Percentiles rank a stretch among this genome's conserved stretches.
Evolutionary conservation across 2,329 filamentous ascomycete genomes (phyloP).

Genomic region (Neobulgaria alba): DNA sequence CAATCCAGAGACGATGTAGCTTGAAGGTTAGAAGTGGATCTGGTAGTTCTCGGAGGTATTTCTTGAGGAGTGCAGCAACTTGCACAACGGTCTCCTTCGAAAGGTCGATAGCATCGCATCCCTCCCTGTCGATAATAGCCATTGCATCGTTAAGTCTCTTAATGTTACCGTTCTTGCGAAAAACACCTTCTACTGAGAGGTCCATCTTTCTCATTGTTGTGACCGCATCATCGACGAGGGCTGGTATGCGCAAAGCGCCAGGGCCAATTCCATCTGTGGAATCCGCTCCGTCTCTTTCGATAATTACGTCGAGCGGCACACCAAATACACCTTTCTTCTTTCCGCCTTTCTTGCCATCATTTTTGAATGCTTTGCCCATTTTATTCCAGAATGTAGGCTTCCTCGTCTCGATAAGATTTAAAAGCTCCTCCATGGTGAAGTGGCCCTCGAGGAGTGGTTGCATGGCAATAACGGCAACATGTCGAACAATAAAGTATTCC

Average conservation of each 20-base stretch:
- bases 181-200: constrained; percentile 95
- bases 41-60: constrained; percentile 87
- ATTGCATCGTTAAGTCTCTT: constrained; percentile 82
- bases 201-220: constrained; percentile 98
- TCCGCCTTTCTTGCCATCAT: constrained; percentile 63
- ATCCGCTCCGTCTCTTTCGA: constrained; percentile 90
- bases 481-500: constrained; percentile 95
- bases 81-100: constrained; percentile 87
- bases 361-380: constrained; percentile 92
- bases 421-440: constrained; percentile 87
- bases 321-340: constrained; percentile 96
- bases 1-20: constrained; percentile 82
- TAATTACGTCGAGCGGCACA: constrained; percentile 76
- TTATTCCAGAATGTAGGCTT: constrained; percentile 98
- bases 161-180: constrained; percentile 98
- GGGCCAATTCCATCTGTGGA: constrained; percentile 97
- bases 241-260: constrained; percentile 80
- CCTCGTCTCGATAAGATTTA: constrained; percentile 85
- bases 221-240: constrained; percentile 90
- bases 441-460: constrained; percentile 82
- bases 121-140: constrained; percentile 77
- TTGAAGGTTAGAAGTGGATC: constrained; percentile 94
- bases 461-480: constrained; percentile 91
- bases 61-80: constrained; percentile 86
- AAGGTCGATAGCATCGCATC: constrained; percentile 77